These are phyloP conservation scores for Huntiella savannae DNA, from an alignment of 2,329 filamentous ascomycete species.

Conservation along the genomic window DNA sequence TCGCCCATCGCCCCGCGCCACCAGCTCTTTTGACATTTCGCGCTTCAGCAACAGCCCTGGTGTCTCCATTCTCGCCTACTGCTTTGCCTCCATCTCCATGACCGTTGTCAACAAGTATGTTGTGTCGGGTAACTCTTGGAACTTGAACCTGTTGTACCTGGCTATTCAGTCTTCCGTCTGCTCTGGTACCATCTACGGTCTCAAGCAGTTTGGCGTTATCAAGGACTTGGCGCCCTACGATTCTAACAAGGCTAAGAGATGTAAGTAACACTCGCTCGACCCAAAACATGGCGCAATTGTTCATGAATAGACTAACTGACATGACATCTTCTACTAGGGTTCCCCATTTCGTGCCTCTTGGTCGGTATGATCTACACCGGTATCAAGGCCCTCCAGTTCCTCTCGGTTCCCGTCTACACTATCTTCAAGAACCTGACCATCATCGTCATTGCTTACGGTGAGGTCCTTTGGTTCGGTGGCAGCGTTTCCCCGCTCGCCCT, in stretches of 20 bases:
- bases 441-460: slow-evolving; percentile 94
- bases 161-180: slow-evolving; percentile 83
- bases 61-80: slow-evolving; percentile 75
- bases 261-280: slow-evolving; percentile 29
- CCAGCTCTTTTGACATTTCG: slow-evolving; percentile 19
- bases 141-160: slow-evolving; percentile 90
- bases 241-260: slow-evolving; percentile 75
- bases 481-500: slow-evolving; percentile 73
- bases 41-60: slow-evolving; percentile 55
- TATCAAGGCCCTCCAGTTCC: slow-evolving; percentile 85
- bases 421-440: slow-evolving; percentile 99
- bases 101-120: slow-evolving; percentile 99
- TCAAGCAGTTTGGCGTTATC: slow-evolving; percentile 68
- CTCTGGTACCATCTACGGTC: slow-evolving; percentile 61
- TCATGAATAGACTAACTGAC: background rate
- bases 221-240: slow-evolving; percentile 69
- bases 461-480: slow-evolving; percentile 95
- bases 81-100: slow-evolving; percentile 93
- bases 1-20: slow-evolving; percentile 15
- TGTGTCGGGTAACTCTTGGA: slow-evolving; percentile 76
- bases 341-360: slow-evolving; percentile 84
- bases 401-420: slow-evolving; percentile 95
- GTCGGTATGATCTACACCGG: slow-evolving; percentile 99
- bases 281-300: background rate
- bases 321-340: slow-evolving; percentile 39